Evolutionary conservation across 1,284 basidiomycete genomes (phyloP).

Genomic region (Tylopilus sp.): DNA sequence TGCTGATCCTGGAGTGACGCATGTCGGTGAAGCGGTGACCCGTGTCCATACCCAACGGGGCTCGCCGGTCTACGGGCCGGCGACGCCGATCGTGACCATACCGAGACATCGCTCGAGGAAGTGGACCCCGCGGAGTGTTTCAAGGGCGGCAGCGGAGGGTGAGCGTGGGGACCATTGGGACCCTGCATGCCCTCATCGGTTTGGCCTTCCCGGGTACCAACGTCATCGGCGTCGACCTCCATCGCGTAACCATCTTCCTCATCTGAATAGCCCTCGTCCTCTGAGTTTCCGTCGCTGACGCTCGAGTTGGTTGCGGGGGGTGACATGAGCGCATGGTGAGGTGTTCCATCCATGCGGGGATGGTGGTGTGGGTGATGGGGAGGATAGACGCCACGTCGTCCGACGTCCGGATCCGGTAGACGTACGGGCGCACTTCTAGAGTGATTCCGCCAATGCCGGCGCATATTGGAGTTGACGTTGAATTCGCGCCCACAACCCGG

Average conservation of each 20-base stretch:
- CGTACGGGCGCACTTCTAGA: slow-evolving; percentile 26
- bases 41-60: slow-evolving; percentile 12
- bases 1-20: slow-evolving; percentile 17
- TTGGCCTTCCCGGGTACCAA: slow-evolving; percentile 1
- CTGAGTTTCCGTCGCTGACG: slow-evolving; percentile 27
- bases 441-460: slow-evolving; percentile 71
- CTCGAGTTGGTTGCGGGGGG: slow-evolving; percentile 32
- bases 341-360: slow-evolving; percentile 13
- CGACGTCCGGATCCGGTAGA: slow-evolving; percentile 22
- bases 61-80: slow-evolving; percentile 19
- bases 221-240: slow-evolving; percentile 25
- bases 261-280: slow-evolving; percentile 30
- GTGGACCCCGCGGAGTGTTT: slow-evolving; percentile 20
- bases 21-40: slow-evolving; percentile 16
- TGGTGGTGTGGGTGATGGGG: slow-evolving; percentile 14
- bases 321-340: slow-evolving; percentile 27
- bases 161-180: slow-evolving; percentile 2
- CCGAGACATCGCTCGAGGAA: slow-evolving; percentile 24
- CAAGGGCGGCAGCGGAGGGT: slow-evolving; percentile 3
- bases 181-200: slow-evolving; percentile 11
- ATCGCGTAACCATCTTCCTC: slow-evolving; percentile 26
- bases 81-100: slow-evolving; percentile 29
- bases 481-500: slow-evolving; percentile 72
- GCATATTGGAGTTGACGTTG: slow-evolving; percentile 81
- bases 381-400: slow-evolving; percentile 12